phyloP scores from a whole-genome alignment of 106 monocot species.

The Triglochin maritima region DNA sequence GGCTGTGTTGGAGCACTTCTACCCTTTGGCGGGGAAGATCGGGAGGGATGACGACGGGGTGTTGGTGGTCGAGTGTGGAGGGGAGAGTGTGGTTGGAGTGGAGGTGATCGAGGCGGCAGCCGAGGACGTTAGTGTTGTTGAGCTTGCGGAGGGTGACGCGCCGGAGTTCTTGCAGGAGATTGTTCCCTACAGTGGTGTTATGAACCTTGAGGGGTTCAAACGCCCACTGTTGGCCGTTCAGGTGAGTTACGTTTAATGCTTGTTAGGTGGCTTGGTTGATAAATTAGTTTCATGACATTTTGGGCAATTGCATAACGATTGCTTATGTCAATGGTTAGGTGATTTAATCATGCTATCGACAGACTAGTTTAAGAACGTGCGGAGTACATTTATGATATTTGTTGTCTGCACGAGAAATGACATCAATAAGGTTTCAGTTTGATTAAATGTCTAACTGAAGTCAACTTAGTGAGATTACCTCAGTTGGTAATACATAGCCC shows the following conservation, averaged over 20 bases:
- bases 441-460: too few relatives aligned
- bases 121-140: conserved; percentile 38
- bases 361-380: too few relatives aligned
- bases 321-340: too few relatives aligned
- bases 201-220: conserved; percentile 85
- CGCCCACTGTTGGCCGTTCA: conserved; percentile 88
- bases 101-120: conserved; percentile 65
- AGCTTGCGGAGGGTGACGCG: conserved; percentile 41
- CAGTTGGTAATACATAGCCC: too few relatives aligned
- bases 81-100: conserved; percentile 38
- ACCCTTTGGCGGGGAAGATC: conserved; percentile 65
- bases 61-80: conserved; percentile 40
- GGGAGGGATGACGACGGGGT: conserved; percentile 56
- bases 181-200: conserved; percentile 75
- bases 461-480: too few relatives aligned
- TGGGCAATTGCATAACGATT: background rate
- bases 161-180: conserved; percentile 49
- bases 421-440: too few relatives aligned
- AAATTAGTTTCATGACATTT: background rate
- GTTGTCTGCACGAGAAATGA: too few relatives aligned
- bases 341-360: too few relatives aligned
- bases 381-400: too few relatives aligned
- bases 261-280: too few relatives aligned
- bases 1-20: conserved; percentile 45
- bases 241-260: conserved; percentile 13